Base-by-base conservation (phyloP, 306 rosid genomes). In the Adenanthera pavonina region DNA sequence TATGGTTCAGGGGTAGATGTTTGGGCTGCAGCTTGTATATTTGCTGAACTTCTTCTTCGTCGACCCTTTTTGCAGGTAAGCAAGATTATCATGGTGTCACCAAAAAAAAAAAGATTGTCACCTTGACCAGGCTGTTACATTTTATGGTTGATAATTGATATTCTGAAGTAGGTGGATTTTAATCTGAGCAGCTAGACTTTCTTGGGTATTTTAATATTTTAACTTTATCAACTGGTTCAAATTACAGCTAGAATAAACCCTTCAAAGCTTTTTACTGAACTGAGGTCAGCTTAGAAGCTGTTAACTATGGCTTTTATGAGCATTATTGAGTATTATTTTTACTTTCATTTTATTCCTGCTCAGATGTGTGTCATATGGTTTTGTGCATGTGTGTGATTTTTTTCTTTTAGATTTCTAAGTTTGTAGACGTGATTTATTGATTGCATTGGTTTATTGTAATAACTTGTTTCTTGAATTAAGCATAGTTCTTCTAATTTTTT, bases 11-110 rank as follows among this genome's bases (percentile, higher is more conserved):
- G 92, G 72, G 98, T 94, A 65, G 98, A 94, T 91, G 97, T 94
- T 76, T 94, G 98, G 98, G 98, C 97, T 68, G 97, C 97, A 62
- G 97, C 94, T 72, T 94, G 97, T 83, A 94, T 92, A 85, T 94
- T 94, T 47, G 97, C 97, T 25, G 98, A 94, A 79, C 92, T 94
- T 41, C 92, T 94, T 60, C 92, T 92, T 41, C 97, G 98, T 78
- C 89, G 97, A 59, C 98, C 98, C 57, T 94, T 94, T 83, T 85
- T 94, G 80, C 97, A 91, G 97, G 98, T 90, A 46, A 83, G 77
- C 34, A 34, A 62, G 60, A 66, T 78, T 52, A 8, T 71, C 30
- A 0, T 60, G 4, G 0, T 19, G 34, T 59, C 59, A 53, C 19
- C 4, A 14, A 15, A 13, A 51, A 53, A 52, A 52, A 6, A 53